These are phyloP conservation scores for Phytophthora hybrid DNA, from an alignment of 352 stramenopile genomes.

Conservation along the genomic window DNA sequence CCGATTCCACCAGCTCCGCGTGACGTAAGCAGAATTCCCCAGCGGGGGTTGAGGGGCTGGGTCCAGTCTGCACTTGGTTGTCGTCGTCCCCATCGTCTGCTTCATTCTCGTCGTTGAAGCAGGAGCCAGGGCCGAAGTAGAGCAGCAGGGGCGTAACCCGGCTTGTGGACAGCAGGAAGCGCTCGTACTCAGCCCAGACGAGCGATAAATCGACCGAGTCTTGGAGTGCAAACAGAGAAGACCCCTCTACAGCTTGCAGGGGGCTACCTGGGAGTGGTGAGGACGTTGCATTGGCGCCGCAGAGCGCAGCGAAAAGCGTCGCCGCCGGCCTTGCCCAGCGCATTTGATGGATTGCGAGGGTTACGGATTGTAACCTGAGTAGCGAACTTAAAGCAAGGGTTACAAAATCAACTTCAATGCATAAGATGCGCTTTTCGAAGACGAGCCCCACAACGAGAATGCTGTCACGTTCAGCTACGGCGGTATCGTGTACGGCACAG, in stretches of 20 bases:
- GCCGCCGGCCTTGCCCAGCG: neutral
- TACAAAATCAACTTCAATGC: no score
- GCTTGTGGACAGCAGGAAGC: constrained; percentile 37
- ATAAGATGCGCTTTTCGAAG: no score
- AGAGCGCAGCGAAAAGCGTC: neutral
- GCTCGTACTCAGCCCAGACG: constrained; percentile 46
- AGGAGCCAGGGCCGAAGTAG: constrained; percentile 31
- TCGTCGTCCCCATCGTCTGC: constrained; percentile 13
- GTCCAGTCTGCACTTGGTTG: neutral
- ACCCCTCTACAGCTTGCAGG: constrained; percentile 20
- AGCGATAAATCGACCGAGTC: constrained; percentile 15
- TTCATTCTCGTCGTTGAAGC: neutral
- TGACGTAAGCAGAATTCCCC: constrained; percentile 21
- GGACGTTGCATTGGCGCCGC: neutral
- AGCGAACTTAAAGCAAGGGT: no score
- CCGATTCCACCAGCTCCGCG: constrained; percentile 32
- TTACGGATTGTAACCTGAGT: no score
- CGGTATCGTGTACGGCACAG: constrained; percentile 51
- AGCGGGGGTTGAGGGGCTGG: neutral
- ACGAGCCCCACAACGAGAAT: no score
- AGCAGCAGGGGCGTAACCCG: constrained; percentile 33
- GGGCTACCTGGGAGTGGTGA: neutral
- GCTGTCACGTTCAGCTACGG: constrained; percentile 60
- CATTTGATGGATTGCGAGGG: constrained; percentile 4
- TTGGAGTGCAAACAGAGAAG: constrained; percentile 23